phyloP scores from a whole-genome alignment of 2,329 filamentous ascomycete genomes.

The Ophiostoma australiae region DNA sequence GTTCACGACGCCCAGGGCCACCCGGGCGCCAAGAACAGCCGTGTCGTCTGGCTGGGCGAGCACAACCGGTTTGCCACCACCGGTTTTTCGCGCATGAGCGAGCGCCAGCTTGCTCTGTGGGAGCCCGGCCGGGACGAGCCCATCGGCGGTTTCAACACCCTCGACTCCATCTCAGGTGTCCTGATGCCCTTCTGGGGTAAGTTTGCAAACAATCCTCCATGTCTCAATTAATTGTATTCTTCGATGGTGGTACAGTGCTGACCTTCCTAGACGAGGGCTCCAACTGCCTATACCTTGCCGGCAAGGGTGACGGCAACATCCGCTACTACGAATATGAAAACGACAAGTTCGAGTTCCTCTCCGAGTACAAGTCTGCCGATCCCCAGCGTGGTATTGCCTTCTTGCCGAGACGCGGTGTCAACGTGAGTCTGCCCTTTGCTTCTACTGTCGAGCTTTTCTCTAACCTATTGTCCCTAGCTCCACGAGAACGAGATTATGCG shows the following conservation, averaged over 20 bases:
- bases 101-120: slow-evolving; percentile 93
- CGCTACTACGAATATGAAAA: slow-evolving; percentile 98
- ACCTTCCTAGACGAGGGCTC: slow-evolving; percentile 68
- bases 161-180: slow-evolving; percentile 95
- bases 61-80: slow-evolving; percentile 94
- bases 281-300: slow-evolving; percentile 90
- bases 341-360: slow-evolving; percentile 96
- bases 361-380: slow-evolving; percentile 94
- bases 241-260: slow-evolving; percentile 23
- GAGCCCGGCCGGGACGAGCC: slow-evolving; percentile 82
- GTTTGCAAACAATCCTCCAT: neutral
- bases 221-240: neutral
- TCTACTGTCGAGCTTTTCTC: neutral
- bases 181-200: slow-evolving; percentile 98
- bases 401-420: slow-evolving; percentile 88
- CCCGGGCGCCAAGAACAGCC: slow-evolving; percentile 92
- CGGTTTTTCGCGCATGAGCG: slow-evolving; percentile 97
- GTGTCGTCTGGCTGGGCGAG: slow-evolving; percentile 94
- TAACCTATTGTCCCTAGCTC: slow-evolving; percentile 44
- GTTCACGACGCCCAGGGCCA: slow-evolving; percentile 82
- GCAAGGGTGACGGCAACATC: slow-evolving; percentile 98
- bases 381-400: slow-evolving; percentile 94
- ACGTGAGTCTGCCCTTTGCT: slow-evolving; percentile 49
- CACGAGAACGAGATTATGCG: slow-evolving; percentile 96
- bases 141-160: slow-evolving; percentile 80